These are phyloP conservation scores for Massarina eburnea DNA, from an alignment of 2,329 filamentous ascomycete species.

Conservation along the genomic window DNA sequence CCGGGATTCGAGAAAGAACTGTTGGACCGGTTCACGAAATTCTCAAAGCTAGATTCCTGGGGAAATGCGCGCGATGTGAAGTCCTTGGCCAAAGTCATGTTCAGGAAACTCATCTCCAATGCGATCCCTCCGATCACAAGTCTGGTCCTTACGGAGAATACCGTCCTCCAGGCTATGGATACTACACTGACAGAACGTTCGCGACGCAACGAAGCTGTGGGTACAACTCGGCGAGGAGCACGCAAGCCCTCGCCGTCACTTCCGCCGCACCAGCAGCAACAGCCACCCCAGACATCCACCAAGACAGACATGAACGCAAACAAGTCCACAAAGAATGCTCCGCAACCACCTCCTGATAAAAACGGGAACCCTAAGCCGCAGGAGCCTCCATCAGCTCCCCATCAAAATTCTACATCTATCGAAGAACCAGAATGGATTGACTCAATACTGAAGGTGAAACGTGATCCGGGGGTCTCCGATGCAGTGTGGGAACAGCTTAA, in stretches of 20 bases:
- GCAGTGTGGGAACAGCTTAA: constrained; percentile 64
- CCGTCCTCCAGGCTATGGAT: constrained; percentile 30
- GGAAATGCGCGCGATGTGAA: constrained; percentile 66
- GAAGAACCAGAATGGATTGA: constrained; percentile 12
- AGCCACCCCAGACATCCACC: neutral
- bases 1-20: constrained; percentile 17
- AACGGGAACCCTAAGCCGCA: constrained; percentile 3
- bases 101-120: constrained; percentile 39
- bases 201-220: constrained; percentile 19
- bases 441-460: constrained; percentile 21
- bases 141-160: constrained; percentile 22
- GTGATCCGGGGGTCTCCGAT: constrained; percentile 63
- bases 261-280: constrained; percentile 4
- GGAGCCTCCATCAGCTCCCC: constrained; percentile 1
- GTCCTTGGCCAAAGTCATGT: constrained; percentile 55
- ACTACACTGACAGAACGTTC: constrained; percentile 39
- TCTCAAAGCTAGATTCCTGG: constrained; percentile 56
- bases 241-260: constrained; percentile 4
- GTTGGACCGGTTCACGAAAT: constrained; percentile 38
- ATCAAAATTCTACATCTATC: neutral
- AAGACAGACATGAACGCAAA: constrained; percentile 4
- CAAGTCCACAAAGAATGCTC: neutral
- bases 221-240: constrained; percentile 14
- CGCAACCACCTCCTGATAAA: neutral
- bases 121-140: constrained; percentile 15